These are phyloP conservation scores for Cladophialophora exuberans DNA, from an alignment of 2,329 filamentous ascomycete species.

Conservation along the genomic window DNA sequence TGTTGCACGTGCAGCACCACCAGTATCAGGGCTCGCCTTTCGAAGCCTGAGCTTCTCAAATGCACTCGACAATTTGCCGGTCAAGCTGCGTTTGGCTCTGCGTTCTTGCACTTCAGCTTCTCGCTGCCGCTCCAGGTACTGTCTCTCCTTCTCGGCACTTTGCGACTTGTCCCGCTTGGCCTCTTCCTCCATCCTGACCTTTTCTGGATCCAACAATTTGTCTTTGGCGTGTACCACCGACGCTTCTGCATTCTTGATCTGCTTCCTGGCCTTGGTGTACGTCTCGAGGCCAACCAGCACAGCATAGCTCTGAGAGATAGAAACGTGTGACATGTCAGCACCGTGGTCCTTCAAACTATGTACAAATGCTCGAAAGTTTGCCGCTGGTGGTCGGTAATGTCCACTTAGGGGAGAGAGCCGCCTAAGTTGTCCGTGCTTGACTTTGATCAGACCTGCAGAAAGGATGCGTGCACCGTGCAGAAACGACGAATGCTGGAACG, in stretches of 20 bases:
- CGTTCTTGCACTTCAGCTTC: conserved; percentile 16
- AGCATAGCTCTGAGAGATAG: conserved; percentile 79
- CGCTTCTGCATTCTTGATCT: conserved; percentile 60
- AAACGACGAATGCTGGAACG: conserved; percentile 91
- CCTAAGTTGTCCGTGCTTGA: conserved; percentile 77
- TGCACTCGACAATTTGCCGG: conserved; percentile 15
- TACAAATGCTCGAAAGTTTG: conserved; percentile 82
- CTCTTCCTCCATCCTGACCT: conserved; percentile 51
- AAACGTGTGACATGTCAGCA: conserved; percentile 78
- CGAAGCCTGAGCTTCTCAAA: conserved; percentile 11
- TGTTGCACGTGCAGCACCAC: too few species aligned
- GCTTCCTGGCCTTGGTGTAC: conserved; percentile 70
- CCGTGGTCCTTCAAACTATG: conserved; percentile 70
- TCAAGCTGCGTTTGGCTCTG: conserved; percentile 12
- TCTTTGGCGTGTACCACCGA: conserved; percentile 59
- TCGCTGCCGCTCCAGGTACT: conserved; percentile 42
- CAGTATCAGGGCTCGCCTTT: conserved; percentile 1
- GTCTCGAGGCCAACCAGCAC: conserved; percentile 81
- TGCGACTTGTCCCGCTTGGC: conserved; percentile 61
- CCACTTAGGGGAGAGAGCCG: conserved; percentile 64
- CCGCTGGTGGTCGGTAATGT: conserved; percentile 60
- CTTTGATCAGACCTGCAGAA: conserved; percentile 81
- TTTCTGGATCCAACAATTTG: conserved; percentile 65
- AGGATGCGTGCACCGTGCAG: conserved; percentile 80
- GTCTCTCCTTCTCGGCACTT: conserved; percentile 64